Evolutionary conservation across 148 eudicot species (phyloP), one percentile per base, ranked within the genome.

Genomic region (Rhododendron griersonianum): DNA sequence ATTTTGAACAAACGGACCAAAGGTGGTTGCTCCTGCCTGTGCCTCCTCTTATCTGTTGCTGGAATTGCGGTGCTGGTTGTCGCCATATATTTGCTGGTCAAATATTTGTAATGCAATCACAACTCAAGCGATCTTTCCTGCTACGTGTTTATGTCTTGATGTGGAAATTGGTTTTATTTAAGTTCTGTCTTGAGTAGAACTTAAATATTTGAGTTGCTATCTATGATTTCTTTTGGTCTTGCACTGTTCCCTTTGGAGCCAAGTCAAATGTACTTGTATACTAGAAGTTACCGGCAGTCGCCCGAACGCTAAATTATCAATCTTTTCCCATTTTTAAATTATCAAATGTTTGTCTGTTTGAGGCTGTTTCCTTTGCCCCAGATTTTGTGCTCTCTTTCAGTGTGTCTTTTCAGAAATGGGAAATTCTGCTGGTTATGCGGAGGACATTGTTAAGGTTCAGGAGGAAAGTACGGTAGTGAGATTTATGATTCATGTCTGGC

Each of bases 21-120:
- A 90, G 93, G 92, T 69, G 90, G 95, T 55, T 94, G 98, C 91
- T 89, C 98, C 50, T 94, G 96, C 90, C 37, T 90, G 84, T 90
- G 93, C 90, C 86, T 94, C 75, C 82, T 91, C 69, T 74, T 92
- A 80, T 90, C 95, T 7, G 95, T 91, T 45, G 81, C 89, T 48
- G 98, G 95, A 82, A 90, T 96, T 82, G 89, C 91, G 51, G 85
- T 87, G 75, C 87, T 93, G 84, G 53, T 93, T 69, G 87, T 90
- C 7, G 90, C 87, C 73, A 92, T 90, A 85, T 90, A 89, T 59
- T 78, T 92, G 86, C 89, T 95, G 89, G 83, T 95, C 85, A 95
- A 95, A 87, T 95, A 93, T 86, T 87, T 95, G 88, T 95, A 89
- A 89, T 84, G 18, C 30, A 71, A 45, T 5, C 35, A 61, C 47